Base-by-base conservation (phyloP, 305 asterid species). In the Solanum chacoense region DNA sequence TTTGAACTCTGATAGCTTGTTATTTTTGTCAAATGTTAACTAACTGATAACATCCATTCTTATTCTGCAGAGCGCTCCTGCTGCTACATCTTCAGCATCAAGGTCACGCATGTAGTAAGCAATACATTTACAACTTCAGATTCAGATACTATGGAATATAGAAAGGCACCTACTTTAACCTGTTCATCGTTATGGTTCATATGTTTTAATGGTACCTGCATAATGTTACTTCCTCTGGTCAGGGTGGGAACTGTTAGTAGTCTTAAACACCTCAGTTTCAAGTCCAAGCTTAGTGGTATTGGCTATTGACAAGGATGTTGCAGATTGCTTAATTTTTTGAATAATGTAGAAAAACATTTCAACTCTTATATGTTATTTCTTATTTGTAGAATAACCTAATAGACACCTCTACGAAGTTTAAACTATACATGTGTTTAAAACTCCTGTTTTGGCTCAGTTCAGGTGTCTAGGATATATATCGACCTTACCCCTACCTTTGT, bases 51-150 rank as follows among this genome's bases (percentile, higher is more conserved):
- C 77, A 28, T n/a, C 26, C 45, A 31, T 88, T 87, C 85, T 90
- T 74, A 87, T 89, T n/a, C 84, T 93, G 95, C 96, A 97, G 99
- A 92, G 99, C 88, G 98, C 97, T 88, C 95, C 96, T 20, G 93
- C 84, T 73, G 88, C 96, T 34, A 85, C 93, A 35, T 84, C 95
- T 88, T 90, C 94, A n/a, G 90, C 91, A 75, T 91, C 95, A 72
- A 95, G 93, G 93, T 89, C 99, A 13, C 96, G 98, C 85, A 91
- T 97, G 81, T 75, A 90, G 81, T 75, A 90, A 91, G 69, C 83
- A 35, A 75, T 34, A 20, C 38, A 71, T 42, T 88, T 8, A 80
- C 74, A 36, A 12, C 32, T 42, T 75, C 75, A n/a, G 71, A 26
- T 40, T 73, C 73, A 22, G 73, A 29, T 83, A 12, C 74, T 11